These are phyloP conservation scores for Chrysopogon serrulatus DNA, from an alignment of 176 grass and related monocot genomes.

Conservation along the genomic window DNA sequence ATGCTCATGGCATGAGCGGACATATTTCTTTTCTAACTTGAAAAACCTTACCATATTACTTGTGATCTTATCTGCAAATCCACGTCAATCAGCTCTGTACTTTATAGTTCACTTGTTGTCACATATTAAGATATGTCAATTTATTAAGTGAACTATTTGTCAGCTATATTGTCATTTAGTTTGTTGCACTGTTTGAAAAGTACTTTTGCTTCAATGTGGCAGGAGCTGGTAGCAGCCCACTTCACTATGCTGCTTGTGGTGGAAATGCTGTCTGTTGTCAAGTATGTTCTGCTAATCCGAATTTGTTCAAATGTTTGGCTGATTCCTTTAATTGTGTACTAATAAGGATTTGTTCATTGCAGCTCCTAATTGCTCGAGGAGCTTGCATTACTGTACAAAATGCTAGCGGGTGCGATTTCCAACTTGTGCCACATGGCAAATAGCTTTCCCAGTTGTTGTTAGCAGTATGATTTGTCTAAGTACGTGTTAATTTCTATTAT, in stretches of 20 bases:
- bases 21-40: background rate
- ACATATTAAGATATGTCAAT: background rate
- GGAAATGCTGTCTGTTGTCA: constrained; percentile 91
- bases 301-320: background rate
- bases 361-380: constrained; percentile 89
- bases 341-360: constrained; percentile 22
- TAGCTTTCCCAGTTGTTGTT: background rate
- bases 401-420: constrained; percentile 54
- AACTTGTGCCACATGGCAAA: background rate
- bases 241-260: constrained; percentile 94
- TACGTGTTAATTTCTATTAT: constrained; percentile 16
- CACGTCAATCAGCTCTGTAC: background rate
- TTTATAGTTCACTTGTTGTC: background rate
- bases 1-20: background rate
- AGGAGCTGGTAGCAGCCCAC: constrained; percentile 88
- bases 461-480: constrained; percentile 13
- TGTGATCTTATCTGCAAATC: background rate
- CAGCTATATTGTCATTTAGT: background rate
- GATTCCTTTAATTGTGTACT: constrained; percentile 21
- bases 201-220: constrained; percentile 23
- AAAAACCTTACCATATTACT: background rate
- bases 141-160: background rate
- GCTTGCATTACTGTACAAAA: constrained; percentile 59
- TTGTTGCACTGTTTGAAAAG: background rate
- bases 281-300: constrained; percentile 44